A percentile compares a stretch with the other conserved stretches of the same genome.
Evolutionary conservation across 768 basidiomycete genomes (phyloP).

Genomic region (Agaricus bisporus): DNA sequence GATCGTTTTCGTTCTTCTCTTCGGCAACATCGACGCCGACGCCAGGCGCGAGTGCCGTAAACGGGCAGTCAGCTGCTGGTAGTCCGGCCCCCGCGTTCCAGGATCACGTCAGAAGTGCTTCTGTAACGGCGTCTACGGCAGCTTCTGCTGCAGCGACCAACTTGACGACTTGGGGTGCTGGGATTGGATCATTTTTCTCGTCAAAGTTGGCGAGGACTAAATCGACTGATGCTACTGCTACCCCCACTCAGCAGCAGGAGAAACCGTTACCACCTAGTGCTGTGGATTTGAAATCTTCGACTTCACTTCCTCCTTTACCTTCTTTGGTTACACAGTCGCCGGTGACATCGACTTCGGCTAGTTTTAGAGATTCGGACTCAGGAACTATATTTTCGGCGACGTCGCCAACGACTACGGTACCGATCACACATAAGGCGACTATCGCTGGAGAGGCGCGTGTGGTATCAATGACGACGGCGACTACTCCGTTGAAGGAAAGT

Average conservation of each 20-base stretch:
- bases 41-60: background rate
- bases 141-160: constrained; percentile 1
- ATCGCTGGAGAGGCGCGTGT: background rate
- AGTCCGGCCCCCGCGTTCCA: background rate
- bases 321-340: background rate
- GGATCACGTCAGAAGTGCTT: constrained; percentile 8
- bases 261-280: background rate
- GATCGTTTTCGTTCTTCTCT: constrained; percentile 17
- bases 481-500: background rate
- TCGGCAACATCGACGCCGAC: constrained; percentile 4
- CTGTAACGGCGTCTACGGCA: constrained; percentile 15
- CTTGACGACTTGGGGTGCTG: constrained; percentile 26
- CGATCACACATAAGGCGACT: background rate
- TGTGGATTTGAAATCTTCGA: background rate
- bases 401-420: background rate
- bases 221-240: background rate
- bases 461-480: background rate
- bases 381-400: too few species aligned
- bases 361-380: background rate
- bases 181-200: constrained; percentile 27
- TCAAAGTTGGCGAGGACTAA: constrained; percentile 13
- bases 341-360: background rate
- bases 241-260: background rate
- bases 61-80: background rate
- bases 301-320: background rate